phyloP scores from a whole-genome alignment of 1,284 basidiomycete species.

The Butyriboletus appendiculatus region DNA sequence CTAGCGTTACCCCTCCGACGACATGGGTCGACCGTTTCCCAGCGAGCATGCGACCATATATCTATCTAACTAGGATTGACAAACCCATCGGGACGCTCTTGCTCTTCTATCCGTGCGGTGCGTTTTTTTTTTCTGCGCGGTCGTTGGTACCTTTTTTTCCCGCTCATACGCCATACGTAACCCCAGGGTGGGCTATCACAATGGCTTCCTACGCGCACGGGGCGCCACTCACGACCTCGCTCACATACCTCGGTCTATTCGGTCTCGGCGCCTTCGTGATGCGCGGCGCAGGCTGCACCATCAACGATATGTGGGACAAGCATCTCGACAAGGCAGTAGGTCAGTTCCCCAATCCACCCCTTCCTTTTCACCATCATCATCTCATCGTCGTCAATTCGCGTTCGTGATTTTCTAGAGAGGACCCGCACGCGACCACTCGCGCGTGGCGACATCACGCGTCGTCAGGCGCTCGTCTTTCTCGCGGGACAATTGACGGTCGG shows the following conservation, averaged over 20 bases:
- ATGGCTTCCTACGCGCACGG: slow-evolving; percentile 86
- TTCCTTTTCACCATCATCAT: background rate
- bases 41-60: slow-evolving; percentile 67
- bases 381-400: background rate
- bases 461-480: slow-evolving; percentile 83
- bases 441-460: slow-evolving; percentile 75
- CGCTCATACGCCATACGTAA: background rate
- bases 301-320: slow-evolving; percentile 99
- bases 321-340: slow-evolving; percentile 91
- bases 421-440: slow-evolving; percentile 67
- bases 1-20: slow-evolving; percentile 25
- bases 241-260: slow-evolving; percentile 83
- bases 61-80: slow-evolving; percentile 87
- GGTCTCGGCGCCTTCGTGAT: slow-evolving; percentile 92
- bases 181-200: slow-evolving; percentile 90
- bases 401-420: slow-evolving; percentile 34
- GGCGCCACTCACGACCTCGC: slow-evolving; percentile 62
- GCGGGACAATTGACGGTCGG: slow-evolving; percentile 84
- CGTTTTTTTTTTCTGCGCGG: slow-evolving; percentile 31
- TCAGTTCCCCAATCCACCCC: slow-evolving; percentile 33
- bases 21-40: slow-evolving; percentile 76
- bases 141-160: background rate
- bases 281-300: slow-evolving; percentile 98
- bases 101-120: slow-evolving; percentile 92
- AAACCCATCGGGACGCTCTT: slow-evolving; percentile 95